These are phyloP conservation scores for Yarrowia porcina DNA, from an alignment of 805 yeast genomes.

Conservation along the genomic window DNA sequence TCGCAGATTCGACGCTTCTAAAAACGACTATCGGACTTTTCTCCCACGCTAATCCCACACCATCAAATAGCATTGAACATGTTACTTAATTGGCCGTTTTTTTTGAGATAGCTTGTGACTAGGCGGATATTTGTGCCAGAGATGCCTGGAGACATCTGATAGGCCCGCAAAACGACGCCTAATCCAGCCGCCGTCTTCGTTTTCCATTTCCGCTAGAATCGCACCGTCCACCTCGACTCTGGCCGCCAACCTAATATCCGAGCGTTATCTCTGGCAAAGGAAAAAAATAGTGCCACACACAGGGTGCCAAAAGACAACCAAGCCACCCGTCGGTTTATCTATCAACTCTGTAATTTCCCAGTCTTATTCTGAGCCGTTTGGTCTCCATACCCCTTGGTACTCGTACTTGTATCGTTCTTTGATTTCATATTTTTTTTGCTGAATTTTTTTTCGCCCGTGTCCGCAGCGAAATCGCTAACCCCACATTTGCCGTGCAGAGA, in stretches of 20 bases:
- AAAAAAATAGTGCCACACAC: neutral
- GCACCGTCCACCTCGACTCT: neutral
- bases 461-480: conserved; percentile 21
- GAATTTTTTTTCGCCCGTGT: neutral
- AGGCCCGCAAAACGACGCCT: neutral
- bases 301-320: neutral
- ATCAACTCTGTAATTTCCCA: neutral
- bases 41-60: neutral
- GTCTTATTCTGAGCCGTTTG: no score
- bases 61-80: neutral
- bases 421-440: neutral
- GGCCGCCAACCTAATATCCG: neutral
- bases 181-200: neutral
- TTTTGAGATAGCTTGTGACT: neutral
- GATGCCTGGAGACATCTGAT: neutral
- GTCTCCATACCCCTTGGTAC: no score
- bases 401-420: neutral
- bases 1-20: neutral
- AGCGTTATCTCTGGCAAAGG: neutral
- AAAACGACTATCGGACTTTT: neutral
- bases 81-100: conserved; percentile 2
- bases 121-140: neutral
- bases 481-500: conserved; percentile 12
- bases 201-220: neutral
- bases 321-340: neutral